These are phyloP conservation scores for Zasmidium citrigriseum DNA, from an alignment of 2,329 filamentous ascomycete species.

Conservation along the genomic window DNA sequence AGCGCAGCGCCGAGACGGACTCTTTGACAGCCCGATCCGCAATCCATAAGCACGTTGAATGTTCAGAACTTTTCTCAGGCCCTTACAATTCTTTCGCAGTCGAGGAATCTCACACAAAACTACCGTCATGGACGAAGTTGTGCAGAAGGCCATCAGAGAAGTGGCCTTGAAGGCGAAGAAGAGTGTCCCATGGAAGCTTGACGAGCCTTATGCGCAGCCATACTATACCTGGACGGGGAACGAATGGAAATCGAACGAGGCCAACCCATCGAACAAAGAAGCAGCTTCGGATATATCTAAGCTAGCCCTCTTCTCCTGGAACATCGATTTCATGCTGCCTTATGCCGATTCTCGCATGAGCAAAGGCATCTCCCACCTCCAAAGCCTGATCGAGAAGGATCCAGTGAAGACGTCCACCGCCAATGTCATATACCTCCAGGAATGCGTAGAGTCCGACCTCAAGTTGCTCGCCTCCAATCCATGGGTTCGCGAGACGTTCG, in stretches of 20 bases:
- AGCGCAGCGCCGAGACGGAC: not conserved
- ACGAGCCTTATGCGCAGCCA: slow-evolving; percentile 25
- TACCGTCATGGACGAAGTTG: slow-evolving; percentile 18
- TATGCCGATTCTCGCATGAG: slow-evolving; percentile 43
- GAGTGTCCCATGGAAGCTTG: slow-evolving; percentile 25
- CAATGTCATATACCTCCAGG: slow-evolving; percentile 54
- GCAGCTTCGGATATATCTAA: slow-evolving; percentile 3
- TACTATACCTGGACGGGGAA: slow-evolving; percentile 15
- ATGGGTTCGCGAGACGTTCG: slow-evolving; percentile 53
- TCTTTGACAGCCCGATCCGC: not conserved
- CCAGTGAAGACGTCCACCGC: slow-evolving; percentile 14
- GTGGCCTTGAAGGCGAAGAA: slow-evolving; percentile 19
- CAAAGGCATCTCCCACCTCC: slow-evolving; percentile 43
- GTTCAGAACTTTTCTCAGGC: not conserved
- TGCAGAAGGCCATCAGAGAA: slow-evolving; percentile 16
- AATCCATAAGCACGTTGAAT: not conserved
- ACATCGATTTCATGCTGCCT: slow-evolving; percentile 50
- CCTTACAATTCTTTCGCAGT: not conserved
- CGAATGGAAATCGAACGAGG: slow-evolving; percentile 15
- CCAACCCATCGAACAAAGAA: not conserved
- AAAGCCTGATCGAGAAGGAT: slow-evolving; percentile 29
- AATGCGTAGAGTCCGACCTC: slow-evolving; percentile 53
- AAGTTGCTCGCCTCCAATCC: slow-evolving; percentile 42
- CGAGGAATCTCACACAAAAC: not conserved
- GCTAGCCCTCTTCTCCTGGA: slow-evolving; percentile 48